Conservation (phyloP, 192 early-diverging fungal genomes). For the Podochytrium sp. region DNA sequence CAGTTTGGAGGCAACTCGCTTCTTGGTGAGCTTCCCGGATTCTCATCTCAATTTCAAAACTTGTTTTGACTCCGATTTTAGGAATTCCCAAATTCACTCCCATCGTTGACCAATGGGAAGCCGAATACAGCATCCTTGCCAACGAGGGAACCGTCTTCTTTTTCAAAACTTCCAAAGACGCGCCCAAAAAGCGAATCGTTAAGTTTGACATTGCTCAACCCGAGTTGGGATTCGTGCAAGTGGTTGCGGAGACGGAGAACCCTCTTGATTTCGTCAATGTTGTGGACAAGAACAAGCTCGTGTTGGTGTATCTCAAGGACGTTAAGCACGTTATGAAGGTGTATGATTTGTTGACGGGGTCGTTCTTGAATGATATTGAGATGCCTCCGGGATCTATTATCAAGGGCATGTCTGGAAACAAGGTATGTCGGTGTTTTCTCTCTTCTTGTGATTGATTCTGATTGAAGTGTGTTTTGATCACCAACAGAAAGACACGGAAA, state of each 20-base stretch:
- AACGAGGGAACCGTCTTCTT: slow-evolving; percentile 65
- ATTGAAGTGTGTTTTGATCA: slow-evolving; percentile 15
- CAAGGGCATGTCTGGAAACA: slow-evolving; percentile 37
- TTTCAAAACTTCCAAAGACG: slow-evolving; percentile 63
- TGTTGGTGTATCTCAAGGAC: slow-evolving; percentile 66
- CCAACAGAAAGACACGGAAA: slow-evolving; percentile 47
- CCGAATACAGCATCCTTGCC: slow-evolving; percentile 47
- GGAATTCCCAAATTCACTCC: slow-evolving; percentile 15
- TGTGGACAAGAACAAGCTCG: slow-evolving; percentile 58
- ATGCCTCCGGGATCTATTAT: slow-evolving; percentile 55
- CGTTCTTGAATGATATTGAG: slow-evolving; percentile 46
- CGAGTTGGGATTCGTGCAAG: slow-evolving; percentile 55
- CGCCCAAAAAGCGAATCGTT: slow-evolving; percentile 64
- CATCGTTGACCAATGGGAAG: slow-evolving; percentile 58
- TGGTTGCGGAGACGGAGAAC: slow-evolving; percentile 61
- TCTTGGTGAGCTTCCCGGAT: background rate
- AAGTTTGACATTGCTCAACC: slow-evolving; percentile 63
- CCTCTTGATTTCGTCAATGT: slow-evolving; percentile 46
- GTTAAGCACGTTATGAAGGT: slow-evolving; percentile 58
- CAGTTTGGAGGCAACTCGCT: slow-evolving; percentile 32
- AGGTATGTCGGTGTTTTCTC: too few species aligned
- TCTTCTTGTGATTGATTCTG: too few species aligned
- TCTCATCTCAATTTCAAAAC: background rate
- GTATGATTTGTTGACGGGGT: slow-evolving; percentile 49
- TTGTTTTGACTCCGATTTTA: background rate